Conservation (phyloP, 495 filamentous ascomycete genomes). For the Podospora tetraspora region DNA sequence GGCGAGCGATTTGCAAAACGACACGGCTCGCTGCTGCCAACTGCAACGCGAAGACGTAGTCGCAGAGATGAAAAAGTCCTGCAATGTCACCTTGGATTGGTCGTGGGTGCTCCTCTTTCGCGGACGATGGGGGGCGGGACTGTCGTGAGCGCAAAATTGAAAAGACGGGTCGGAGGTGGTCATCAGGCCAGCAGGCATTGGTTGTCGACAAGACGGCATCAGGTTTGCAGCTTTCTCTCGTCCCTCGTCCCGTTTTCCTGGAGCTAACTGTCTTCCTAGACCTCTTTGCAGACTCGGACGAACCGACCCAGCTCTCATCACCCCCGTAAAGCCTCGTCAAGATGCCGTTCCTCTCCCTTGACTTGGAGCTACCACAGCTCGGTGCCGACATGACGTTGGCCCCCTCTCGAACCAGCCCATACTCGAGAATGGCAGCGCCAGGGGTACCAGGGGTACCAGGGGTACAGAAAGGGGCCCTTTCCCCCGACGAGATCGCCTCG, state of each 20-base stretch:
- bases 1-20: not conserved
- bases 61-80: not conserved
- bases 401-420: not conserved
- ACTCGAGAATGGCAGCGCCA: not conserved
- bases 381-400: not conserved
- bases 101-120: not conserved
- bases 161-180: not conserved
- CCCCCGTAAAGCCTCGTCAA: not conserved
- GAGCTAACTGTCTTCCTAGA: not conserved
- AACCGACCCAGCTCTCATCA: not conserved
- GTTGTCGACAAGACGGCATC: not conserved
- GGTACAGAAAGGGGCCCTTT: not conserved
- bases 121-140: not conserved
- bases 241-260: too few relatives aligned
- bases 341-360: not conserved
- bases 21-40: conserved; percentile 1
- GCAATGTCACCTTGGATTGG: not conserved
- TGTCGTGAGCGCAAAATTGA: not conserved
- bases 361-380: not conserved
- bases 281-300: not conserved
- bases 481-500: not conserved
- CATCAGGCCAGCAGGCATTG: not conserved
- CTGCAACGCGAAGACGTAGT: not conserved
- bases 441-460: not conserved
- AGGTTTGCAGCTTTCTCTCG: not conserved